phyloP scores from a whole-genome alignment of 148 eudicot genomes.

The Camellia lanceoleosa region DNA sequence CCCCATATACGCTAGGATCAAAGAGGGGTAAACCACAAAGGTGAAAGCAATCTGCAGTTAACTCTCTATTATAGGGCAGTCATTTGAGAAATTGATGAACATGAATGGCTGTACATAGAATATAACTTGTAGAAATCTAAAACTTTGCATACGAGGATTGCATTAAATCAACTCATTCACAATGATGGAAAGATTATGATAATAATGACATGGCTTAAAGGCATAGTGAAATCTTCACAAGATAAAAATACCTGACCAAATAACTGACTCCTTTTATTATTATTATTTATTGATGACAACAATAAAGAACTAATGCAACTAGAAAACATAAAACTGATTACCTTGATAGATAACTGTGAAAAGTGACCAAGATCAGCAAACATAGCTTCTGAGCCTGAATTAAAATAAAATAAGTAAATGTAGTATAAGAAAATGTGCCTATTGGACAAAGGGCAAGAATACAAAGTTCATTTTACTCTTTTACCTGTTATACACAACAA shows the following conservation, averaged over 20 bases:
- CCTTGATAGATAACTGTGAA: slow-evolving; percentile 93
- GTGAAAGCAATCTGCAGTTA: slow-evolving; percentile 63
- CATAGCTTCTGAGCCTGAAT: slow-evolving; percentile 96
- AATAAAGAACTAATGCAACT: not conserved
- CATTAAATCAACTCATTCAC: not conserved
- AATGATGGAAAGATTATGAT: not conserved
- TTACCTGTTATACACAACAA: slow-evolving; percentile 92
- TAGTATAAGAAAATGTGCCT: not conserved
- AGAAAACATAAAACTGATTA: slow-evolving; percentile 14
- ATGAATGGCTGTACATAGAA: not conserved
- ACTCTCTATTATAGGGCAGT: slow-evolving; percentile 9
- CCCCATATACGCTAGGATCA: slow-evolving; percentile 80
- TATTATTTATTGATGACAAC: not conserved
- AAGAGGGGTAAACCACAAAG: slow-evolving; percentile 64
- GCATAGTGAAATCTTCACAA: not conserved
- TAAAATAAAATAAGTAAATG: not conserved
- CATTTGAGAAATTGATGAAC: not conserved
- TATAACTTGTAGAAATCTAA: not conserved
- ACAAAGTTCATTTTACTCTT: not conserved
- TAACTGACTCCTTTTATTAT: not conserved
- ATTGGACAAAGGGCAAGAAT: slow-evolving; percentile 9
- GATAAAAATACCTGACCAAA: not conserved
- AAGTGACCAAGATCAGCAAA: slow-evolving; percentile 99
- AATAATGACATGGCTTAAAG: not conserved
- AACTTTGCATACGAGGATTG: not conserved